Conservation (phyloP, 192 early-diverging fungal species). For the Chytriomyces sp. region DNA sequence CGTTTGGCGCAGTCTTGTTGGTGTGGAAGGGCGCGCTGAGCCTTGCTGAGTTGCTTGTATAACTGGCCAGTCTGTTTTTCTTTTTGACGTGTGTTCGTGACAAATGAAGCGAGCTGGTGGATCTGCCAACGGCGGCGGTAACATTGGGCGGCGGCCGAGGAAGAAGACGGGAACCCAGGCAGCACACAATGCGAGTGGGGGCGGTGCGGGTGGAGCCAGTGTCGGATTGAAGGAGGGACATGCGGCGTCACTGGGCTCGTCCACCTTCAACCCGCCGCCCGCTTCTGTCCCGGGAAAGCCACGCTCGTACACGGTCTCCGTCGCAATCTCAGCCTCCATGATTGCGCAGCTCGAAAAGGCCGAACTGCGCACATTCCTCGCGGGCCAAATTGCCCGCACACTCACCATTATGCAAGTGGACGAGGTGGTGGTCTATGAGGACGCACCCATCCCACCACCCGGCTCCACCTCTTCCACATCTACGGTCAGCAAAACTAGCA, state of each 20-base stretch:
- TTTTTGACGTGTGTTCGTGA: no score
- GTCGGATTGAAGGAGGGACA: no score
- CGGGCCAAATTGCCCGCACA: conserved; percentile 68
- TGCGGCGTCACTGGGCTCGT: no score
- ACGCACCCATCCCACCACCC: conserved; percentile 37
- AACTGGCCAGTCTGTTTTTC: no score
- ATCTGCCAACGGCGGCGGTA: no score
- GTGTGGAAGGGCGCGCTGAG: no score
- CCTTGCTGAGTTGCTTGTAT: no score
- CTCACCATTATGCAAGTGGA: conserved; percentile 64
- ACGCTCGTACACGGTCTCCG: conserved; percentile 57
- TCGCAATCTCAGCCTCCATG: conserved; percentile 69
- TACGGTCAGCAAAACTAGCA: background rate
- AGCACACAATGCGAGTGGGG: no score
- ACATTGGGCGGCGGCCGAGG: background rate
- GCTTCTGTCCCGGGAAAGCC: background rate
- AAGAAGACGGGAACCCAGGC: background rate
- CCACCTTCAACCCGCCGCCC: no score
- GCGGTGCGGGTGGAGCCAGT: no score
- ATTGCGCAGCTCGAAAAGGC: conserved; percentile 62
- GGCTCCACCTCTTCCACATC: conserved; percentile 2
- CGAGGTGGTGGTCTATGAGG: conserved; percentile 70
- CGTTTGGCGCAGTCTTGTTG: no score
- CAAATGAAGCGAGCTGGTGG: no score
- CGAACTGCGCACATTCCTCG: conserved; percentile 71